Base-by-base conservation (phyloP, 345 rosid species). In the Lumnitzera racemosa region DNA sequence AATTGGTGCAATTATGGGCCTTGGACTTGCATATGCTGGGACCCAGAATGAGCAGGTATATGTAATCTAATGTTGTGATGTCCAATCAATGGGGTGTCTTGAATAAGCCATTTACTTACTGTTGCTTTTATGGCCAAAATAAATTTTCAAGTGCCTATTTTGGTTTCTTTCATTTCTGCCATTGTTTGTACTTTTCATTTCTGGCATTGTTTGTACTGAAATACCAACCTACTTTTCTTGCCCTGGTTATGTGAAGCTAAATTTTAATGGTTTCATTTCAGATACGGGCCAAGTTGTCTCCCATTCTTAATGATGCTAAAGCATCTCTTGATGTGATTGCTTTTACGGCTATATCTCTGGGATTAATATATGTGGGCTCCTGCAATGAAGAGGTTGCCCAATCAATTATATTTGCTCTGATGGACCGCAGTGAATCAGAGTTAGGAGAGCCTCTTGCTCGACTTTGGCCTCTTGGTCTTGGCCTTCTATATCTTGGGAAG, bases 311-410 rank as follows among this genome's bases (percentile, higher is more conserved):
- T 66, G 95, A 90, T 53, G 83, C 85, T 15, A 86, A 80, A 66
- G 72, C 81, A 11, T 78, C 97, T 12, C 95, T 83, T 36, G 99
- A 95, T 58, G 96, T 90, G 55, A 75, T 84, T 60, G 90, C 97
- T 48, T 95, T 95, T 63, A 80, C 92, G 60, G 90, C 91, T 47
- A 83, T 95, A 69, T 79, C 92, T 46, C 81, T 95, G 83, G 99
- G 99, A 23, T 80, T 95, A 80, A 68, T 90, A 70, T 90, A 76
- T 49, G 95, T 95, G 64, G 92, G 96, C 53, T 95, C 99, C 29
- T 95, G 97, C 75, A 90, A 95, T 53, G 97, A 88, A 78, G 96
- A 86, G 65, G 95, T 95, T 53, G 96, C 97, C 14, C 90, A 95
- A 57, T 89, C 92, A 60, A 90, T 95, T 41, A 86, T 86, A 67